A percentile compares a stretch with the other conserved stretches of the same genome.
Conservation (phyloP, 2,329 filamentous ascomycete species). For the Penicillium oxalicum region DNA sequence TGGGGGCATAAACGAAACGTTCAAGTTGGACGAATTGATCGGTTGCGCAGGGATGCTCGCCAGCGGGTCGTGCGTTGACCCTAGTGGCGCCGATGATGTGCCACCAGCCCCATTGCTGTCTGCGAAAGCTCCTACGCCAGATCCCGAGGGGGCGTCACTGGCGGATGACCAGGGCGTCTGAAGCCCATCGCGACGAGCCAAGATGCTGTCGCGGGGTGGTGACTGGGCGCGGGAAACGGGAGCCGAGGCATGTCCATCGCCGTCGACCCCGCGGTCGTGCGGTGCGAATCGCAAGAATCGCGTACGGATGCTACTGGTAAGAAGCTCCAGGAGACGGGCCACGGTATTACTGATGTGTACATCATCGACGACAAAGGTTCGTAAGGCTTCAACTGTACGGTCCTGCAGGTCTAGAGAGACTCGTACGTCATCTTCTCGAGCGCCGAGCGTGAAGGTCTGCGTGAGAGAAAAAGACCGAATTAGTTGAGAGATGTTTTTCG, state of each 20-base stretch:
- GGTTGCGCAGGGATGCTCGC: slow-evolving; percentile 41
- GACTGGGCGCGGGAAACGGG: slow-evolving; percentile 34
- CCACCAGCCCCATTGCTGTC: slow-evolving; percentile 21
- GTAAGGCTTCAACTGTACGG: slow-evolving; percentile 52
- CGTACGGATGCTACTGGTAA: slow-evolving; percentile 54
- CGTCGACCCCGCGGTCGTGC: slow-evolving; percentile 42
- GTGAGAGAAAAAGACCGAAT: background rate
- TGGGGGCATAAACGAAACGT: slow-evolving; percentile 44
- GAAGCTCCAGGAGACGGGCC: slow-evolving; percentile 54
- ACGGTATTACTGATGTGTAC: slow-evolving; percentile 60
- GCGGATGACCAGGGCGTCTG: slow-evolving; percentile 25
- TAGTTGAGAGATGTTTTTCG: no score
- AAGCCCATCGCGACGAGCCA: slow-evolving; percentile 22
- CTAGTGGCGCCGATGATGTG: slow-evolving; percentile 16
- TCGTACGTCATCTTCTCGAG: slow-evolving; percentile 56
- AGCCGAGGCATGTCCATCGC: slow-evolving; percentile 30
- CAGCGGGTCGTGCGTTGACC: slow-evolving; percentile 35
- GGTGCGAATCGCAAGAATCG: slow-evolving; percentile 54
- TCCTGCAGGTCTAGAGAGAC: slow-evolving; percentile 55
- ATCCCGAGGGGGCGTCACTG: slow-evolving; percentile 17
- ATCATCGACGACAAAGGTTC: slow-evolving; percentile 58
- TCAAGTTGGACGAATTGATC: slow-evolving; percentile 42
- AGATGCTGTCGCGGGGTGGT: slow-evolving; percentile 28
- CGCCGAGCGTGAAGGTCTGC: slow-evolving; percentile 57
- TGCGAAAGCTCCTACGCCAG: slow-evolving; percentile 20